A percentile compares a stretch with the other conserved stretches of the same genome.
These are phyloP conservation scores for Conticribra guillardii DNA, from an alignment of 108 stramenopile species.

Conservation along the genomic window DNA sequence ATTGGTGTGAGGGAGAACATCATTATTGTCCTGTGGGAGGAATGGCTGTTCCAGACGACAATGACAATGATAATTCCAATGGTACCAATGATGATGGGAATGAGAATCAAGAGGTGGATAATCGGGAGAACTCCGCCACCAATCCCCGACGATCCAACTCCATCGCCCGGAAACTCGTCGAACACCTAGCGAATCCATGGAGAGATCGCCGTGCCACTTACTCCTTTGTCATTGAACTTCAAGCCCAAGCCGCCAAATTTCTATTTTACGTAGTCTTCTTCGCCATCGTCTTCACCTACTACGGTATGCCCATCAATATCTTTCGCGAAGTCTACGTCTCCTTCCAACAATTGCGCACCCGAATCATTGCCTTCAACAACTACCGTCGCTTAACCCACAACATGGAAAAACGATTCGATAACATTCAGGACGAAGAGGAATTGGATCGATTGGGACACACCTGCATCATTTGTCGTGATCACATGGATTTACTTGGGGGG, in stretches of 20 bases:
- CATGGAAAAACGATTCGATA: conserved; percentile 93
- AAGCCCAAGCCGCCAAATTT: conserved; percentile 92
- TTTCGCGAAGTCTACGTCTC: conserved; percentile 91
- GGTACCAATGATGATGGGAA: background rate
- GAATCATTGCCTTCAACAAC: conserved; percentile 77
- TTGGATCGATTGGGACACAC: conserved; percentile 82
- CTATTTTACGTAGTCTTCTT: conserved; percentile 96
- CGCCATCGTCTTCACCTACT: conserved; percentile 92
- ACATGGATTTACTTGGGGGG: conserved; percentile 85
- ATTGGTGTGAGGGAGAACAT: conserved; percentile 43
- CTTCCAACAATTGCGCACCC: conserved; percentile 76
- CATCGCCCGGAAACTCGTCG: conserved; percentile 19
- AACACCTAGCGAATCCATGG: conserved; percentile 65
- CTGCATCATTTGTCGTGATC: conserved; percentile 98
- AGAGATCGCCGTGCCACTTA: conserved; percentile 82
- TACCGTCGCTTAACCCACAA: conserved; percentile 91
- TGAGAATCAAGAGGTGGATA: background rate
- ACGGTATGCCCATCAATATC: conserved; percentile 96
- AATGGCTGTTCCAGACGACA: conserved; percentile 19
- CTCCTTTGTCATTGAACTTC: conserved; percentile 90
- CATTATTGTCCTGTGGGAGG: conserved; percentile 52
- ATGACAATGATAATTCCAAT: conserved; percentile 10
- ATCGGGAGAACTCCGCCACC: background rate
- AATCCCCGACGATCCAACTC: background rate
- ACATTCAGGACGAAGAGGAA: conserved; percentile 87